Evolutionary conservation across 352 stramenopile species (phyloP), one percentile per base, ranked within the genome.

Genomic region (Globisporangium orthogonon): DNA sequence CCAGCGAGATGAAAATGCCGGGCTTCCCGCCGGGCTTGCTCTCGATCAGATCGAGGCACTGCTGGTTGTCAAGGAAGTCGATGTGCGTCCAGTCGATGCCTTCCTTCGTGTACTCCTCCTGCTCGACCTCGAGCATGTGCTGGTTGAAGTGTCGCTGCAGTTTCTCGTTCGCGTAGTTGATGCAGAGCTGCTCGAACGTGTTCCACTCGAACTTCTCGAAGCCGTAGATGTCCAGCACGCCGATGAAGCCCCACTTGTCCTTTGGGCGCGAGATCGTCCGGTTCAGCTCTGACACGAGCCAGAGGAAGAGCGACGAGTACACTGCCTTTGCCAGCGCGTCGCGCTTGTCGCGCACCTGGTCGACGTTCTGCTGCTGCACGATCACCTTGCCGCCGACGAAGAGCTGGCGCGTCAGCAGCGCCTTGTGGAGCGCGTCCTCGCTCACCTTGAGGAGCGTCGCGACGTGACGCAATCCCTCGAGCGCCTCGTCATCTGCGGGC

Each of bases 161-260:
- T 69, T 98, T 98, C 61, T 98, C 94, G 62, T 98, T 98, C 47
- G 87, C 91, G 54, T 96, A 98, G 70, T 98, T 98, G 61, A 98
- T 98, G 63, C 94, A 98, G 6, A 98, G 73, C 63, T 99, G 96
- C 73, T 98, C 94, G 60, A 98, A 98, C 23, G 87, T 97, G 57
- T 95, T 96, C 87, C 84, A 95, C 50, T 97, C 80, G 58, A 98
- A 98, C 50, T 91, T 95, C 66, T 99, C 96, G 70, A 99, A 99
- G 13, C 96, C 95, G 69, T 98, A 99, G 63, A 99, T 98, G 82
- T 99, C 96, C 23, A 98, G 65, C 28, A 98, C 88, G 65, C 93
- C 92, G 60, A 98, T 98, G 52, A 97, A 96, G 1, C 83, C 85
- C 84, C 83, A 95, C 62, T 90, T 92, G 54, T 91, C 75, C 35